A percentile compares a stretch with the other conserved stretches of the same genome.
Evolutionary conservation across 176 grass and related monocot species (phyloP).

Genomic region (Rhynchospora breviuscula): DNA sequence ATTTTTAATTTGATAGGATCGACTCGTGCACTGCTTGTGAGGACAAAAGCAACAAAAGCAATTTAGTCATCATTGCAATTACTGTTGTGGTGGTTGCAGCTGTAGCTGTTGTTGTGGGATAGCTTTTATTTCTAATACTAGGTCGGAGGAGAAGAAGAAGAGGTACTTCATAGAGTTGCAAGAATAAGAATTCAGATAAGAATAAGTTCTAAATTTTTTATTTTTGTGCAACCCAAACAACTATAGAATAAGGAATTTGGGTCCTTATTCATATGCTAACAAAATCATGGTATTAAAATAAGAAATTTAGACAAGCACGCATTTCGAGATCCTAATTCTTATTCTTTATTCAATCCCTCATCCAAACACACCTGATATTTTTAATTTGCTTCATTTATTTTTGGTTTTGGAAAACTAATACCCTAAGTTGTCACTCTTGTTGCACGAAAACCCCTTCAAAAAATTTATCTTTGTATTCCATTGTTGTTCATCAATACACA

Average conservation of each 20-base stretch:
- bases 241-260: too few species aligned
- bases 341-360: too few species aligned
- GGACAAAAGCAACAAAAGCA: slow-evolving; percentile 21
- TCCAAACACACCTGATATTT: too few species aligned
- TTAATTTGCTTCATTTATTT: not conserved
- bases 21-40: slow-evolving; percentile 17
- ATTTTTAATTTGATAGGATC: not conserved
- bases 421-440: too few species aligned
- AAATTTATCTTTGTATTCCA: not conserved
- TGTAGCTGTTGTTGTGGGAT: slow-evolving; percentile 25
- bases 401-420: too few species aligned
- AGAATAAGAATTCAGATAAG: too few species aligned
- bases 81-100: slow-evolving; percentile 18
- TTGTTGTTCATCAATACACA: not conserved
- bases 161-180: not conserved
- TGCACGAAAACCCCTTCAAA: not conserved
- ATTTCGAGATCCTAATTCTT: too few species aligned
- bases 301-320: too few species aligned
- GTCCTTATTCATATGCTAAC: too few species aligned
- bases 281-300: too few species aligned
- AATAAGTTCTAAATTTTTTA: too few species aligned
- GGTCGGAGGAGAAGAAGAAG: slow-evolving; percentile 17
- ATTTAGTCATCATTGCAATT: slow-evolving; percentile 23
- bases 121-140: not conserved
- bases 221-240: too few species aligned